Evolutionary conservation across 2,329 filamentous ascomycete species (phyloP), one percentile per base, ranked within the genome.

Genomic region (Fusarium buharicum): DNA sequence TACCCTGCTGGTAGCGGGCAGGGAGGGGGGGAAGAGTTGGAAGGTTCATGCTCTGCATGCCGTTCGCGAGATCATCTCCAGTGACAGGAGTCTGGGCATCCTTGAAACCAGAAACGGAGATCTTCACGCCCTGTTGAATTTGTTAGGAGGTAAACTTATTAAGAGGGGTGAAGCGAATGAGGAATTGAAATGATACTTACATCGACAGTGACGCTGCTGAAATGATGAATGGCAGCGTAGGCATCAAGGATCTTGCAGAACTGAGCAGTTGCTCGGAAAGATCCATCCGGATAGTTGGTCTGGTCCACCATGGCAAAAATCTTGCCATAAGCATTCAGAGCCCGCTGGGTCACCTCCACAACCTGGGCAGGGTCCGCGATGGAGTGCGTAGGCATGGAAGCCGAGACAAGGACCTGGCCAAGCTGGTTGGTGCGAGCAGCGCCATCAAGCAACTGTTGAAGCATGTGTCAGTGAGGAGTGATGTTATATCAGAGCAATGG

Each of bases 251-350:
- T 74, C 57, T 86, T 83, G 48, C 79, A 80, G 54, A 82, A 87
- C 64, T 87, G 84, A 2, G 80, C 79, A 41, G 84, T 72, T 8
- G 82, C 81, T 49, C 75, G 78, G 60, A 84, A 77, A 6, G 79
- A 68, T 8, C 77, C 79, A 28, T 79, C 76, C 10, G 77, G 75
- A 7, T 77, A 76, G 12, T 74, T 76, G 13, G 73, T 67, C 12
- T 77, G 72, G 28, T 76, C 76, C 44, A 82, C 76, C 63, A 85
- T 80, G 0, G 84, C 82, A 61, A 82, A 84, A 0, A 88, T 69
- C 11, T 81, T 78, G 0, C 84, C 85, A 46, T 85, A 79, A 0
- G 70, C 66, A 14, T 78, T 74, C 4, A 88, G 71, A 13, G 81
- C 66, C 4, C 70, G 60, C 39, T 68, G 67, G 0, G 70, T 65